phyloP scores from a whole-genome alignment of 306 rosid genomes.

The Gillenia trifoliata region DNA sequence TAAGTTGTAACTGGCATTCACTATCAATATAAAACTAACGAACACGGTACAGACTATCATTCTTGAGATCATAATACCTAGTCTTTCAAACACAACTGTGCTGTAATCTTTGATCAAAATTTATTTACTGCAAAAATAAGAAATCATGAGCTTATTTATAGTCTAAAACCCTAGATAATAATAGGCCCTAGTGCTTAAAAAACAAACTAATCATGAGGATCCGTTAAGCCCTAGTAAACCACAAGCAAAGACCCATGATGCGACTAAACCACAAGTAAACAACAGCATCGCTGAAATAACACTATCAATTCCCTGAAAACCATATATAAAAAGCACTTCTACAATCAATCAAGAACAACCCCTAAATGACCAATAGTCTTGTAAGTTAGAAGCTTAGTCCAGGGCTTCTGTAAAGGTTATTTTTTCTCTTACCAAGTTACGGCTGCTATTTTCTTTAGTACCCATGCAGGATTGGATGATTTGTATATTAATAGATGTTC shows the following conservation, averaged over 20 bases:
- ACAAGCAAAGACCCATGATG: background rate
- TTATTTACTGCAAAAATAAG: background rate
- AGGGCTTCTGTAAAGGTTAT: background rate
- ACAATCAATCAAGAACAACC: background rate
- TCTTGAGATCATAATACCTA: background rate
- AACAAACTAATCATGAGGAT: background rate
- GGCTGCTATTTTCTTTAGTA: background rate
- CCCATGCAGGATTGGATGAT: background rate
- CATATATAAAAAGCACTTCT: background rate
- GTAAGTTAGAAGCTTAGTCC: background rate
- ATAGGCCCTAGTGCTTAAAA: background rate
- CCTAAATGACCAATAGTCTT: background rate
- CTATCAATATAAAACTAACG: too few species aligned
- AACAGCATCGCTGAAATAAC: background rate
- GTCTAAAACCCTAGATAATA: background rate
- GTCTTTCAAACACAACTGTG: background rate
- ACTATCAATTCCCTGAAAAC: background rate
- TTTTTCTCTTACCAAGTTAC: background rate
- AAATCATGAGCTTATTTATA: background rate
- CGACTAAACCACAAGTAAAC: background rate
- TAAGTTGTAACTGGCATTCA: background rate
- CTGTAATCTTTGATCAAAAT: background rate
- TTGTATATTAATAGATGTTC: background rate
- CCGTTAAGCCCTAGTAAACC: background rate
- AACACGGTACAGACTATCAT: background rate